Percentiles rank a stretch among this genome's conserved stretches.
Conservation (phyloP, 2,329 filamentous ascomycete genomes). For the Apiospora koreana region DNA sequence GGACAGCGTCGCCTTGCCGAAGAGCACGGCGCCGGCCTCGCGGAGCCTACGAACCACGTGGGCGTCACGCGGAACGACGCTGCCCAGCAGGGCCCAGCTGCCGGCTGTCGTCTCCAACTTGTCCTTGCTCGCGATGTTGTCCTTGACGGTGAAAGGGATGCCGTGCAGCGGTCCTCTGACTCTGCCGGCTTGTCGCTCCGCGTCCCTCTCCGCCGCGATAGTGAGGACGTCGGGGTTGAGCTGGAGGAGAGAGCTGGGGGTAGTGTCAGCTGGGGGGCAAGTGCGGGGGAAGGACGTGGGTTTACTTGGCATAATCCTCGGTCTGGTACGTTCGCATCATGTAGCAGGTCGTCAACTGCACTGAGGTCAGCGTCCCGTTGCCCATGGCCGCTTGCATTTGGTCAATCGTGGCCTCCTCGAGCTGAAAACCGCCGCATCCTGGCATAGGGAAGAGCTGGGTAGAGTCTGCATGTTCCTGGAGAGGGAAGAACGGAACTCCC, state of each 20-base stretch:
- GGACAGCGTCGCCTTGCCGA: constrained; percentile 70
- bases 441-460: constrained; percentile 60
- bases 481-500: constrained; percentile 26
- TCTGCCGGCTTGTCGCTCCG: constrained; percentile 56
- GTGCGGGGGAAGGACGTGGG: neutral
- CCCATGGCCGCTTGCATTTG: constrained; percentile 62
- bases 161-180: constrained; percentile 70
- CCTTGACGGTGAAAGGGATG: constrained; percentile 75
- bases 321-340: constrained; percentile 61
- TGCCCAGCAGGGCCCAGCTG: constrained; percentile 57
- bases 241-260: constrained; percentile 57
- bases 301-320: constrained; percentile 64
- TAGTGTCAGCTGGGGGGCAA: neutral
- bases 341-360: constrained; percentile 64
- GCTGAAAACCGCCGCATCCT: constrained; percentile 56
- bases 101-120: constrained; percentile 75
- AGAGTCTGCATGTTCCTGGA: constrained; percentile 38
- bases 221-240: constrained; percentile 66
- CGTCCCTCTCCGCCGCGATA: constrained; percentile 63
- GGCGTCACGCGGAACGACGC: constrained; percentile 58
- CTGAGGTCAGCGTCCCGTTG: constrained; percentile 55
- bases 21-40: constrained; percentile 51
- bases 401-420: constrained; percentile 72
- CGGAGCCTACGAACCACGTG: constrained; percentile 39
- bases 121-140: constrained; percentile 70